Conservation (phyloP, 2,329 filamentous ascomycete genomes). For the Fusarium poae region DNA sequence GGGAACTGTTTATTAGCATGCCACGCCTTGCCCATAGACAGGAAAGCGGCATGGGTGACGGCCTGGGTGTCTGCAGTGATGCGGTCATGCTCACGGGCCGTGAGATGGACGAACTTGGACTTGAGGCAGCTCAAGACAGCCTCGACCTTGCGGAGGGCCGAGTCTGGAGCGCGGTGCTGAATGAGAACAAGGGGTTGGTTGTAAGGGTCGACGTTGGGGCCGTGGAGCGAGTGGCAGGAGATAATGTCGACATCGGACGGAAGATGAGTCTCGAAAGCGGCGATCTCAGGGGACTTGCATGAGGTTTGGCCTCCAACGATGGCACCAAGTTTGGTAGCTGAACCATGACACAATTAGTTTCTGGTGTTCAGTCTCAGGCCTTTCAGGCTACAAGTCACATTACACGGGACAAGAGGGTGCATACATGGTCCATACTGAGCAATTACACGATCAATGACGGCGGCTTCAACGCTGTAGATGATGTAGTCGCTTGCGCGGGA, state of each 20-base stretch:
- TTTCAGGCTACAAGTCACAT: slow-evolving; percentile 18
- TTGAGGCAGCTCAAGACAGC: slow-evolving; percentile 83
- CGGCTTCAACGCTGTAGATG: slow-evolving; percentile 98
- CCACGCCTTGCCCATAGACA: slow-evolving; percentile 99
- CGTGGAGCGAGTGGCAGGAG: slow-evolving; percentile 96
- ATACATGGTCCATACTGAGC: slow-evolving; percentile 92
- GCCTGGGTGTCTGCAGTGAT: slow-evolving; percentile 99
- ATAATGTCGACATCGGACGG: slow-evolving; percentile 92
- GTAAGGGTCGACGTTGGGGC: slow-evolving; percentile 86
- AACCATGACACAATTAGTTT: slow-evolving; percentile 24
- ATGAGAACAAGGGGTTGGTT: slow-evolving; percentile 95
- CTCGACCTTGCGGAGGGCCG: slow-evolving; percentile 83
- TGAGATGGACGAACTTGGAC: slow-evolving; percentile 89
- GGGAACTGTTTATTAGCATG: slow-evolving; percentile 95
- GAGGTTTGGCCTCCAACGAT: slow-evolving; percentile 98
- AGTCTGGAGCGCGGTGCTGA: slow-evolving; percentile 86
- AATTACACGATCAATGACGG: slow-evolving; percentile 88
- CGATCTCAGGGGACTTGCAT: slow-evolving; percentile 96
- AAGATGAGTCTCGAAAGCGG: slow-evolving; percentile 89
- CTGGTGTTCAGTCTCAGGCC: background rate
- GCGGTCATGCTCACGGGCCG: slow-evolving; percentile 88
- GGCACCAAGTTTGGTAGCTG: slow-evolving; percentile 93
- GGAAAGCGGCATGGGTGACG: slow-evolving; percentile 95
- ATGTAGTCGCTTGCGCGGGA: slow-evolving; percentile 98
- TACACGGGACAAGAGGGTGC: slow-evolving; percentile 36